Evolutionary conservation across 2,329 filamentous ascomycete genomes (phyloP).

Genomic region (Botrytis medusae): DNA sequence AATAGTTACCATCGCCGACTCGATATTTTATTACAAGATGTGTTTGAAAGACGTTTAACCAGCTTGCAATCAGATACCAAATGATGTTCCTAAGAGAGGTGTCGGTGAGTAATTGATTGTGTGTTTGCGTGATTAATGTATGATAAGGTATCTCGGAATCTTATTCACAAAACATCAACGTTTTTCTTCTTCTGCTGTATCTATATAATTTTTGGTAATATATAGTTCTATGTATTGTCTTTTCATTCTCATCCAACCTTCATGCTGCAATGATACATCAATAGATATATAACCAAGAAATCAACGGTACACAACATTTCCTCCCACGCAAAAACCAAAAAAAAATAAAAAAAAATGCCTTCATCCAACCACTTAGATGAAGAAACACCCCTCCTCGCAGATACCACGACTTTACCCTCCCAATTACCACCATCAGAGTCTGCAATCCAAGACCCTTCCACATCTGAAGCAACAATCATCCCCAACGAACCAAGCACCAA

Average conservation of each 20-base stretch:
- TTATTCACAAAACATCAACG: background rate
- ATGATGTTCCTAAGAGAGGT: background rate
- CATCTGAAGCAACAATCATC: constrained; percentile 42
- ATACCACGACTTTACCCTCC: constrained; percentile 13
- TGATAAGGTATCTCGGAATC: background rate
- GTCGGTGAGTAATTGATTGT: background rate
- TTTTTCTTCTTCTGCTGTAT: background rate
- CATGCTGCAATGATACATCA: background rate
- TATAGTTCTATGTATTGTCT: background rate
- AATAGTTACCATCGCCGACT: background rate
- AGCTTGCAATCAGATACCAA: background rate
- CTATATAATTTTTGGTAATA: background rate
- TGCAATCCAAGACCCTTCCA: constrained; percentile 3
- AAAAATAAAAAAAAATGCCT: background rate
- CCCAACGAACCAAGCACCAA: constrained; percentile 49
- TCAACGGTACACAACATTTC: background rate
- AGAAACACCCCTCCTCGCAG: constrained; percentile 36
- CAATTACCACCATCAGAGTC: background rate
- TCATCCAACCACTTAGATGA: constrained; percentile 27
- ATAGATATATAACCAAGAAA: background rate
- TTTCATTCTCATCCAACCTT: background rate
- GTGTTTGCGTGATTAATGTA: background rate
- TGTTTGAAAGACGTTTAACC: background rate
- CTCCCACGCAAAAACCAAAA: background rate
- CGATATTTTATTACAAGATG: background rate